phyloP scores from a whole-genome alignment of 495 filamentous ascomycete species.

The Aspergillus homomorphus region DNA sequence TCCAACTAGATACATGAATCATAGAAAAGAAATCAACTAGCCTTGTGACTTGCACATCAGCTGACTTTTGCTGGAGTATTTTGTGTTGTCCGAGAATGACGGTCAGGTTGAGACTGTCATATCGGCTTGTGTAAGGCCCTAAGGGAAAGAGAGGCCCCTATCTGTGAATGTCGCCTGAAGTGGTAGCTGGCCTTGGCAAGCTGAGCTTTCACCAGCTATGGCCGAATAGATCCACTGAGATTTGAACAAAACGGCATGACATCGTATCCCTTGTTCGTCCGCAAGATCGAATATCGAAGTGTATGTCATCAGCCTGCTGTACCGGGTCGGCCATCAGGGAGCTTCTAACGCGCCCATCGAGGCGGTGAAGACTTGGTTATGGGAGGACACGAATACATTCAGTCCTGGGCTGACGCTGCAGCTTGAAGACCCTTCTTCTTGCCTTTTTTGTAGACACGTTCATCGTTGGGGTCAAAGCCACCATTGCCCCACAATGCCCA shows the following conservation, averaged over 20 bases:
- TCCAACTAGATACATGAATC: neutral
- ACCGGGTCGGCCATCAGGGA: neutral
- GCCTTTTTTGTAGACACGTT: slow-evolving; percentile 79
- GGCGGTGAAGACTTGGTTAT: neutral
- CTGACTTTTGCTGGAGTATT: neutral
- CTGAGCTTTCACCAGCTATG: neutral
- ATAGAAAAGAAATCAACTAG: neutral
- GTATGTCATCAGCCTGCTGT: neutral
- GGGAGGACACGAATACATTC: neutral
- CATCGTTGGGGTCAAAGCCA: slow-evolving; percentile 88
- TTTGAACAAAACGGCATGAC: neutral
- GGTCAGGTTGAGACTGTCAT: neutral
- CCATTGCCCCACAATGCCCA: slow-evolving; percentile 95
- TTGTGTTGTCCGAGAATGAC: neutral
- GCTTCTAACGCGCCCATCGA: neutral
- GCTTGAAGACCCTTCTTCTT: slow-evolving; percentile 29
- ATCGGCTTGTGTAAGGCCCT: neutral
- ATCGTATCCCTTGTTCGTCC: neutral
- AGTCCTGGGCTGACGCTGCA: neutral
- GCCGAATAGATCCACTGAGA: neutral
- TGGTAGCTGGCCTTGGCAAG: neutral
- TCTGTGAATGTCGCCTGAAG: neutral
- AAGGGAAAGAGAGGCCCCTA: neutral
- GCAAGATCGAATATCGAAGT: neutral
- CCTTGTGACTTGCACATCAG: neutral